Conservation (phyloP, 2,329 filamentous ascomycete genomes). For the Trichoderma oligosporum region DNA sequence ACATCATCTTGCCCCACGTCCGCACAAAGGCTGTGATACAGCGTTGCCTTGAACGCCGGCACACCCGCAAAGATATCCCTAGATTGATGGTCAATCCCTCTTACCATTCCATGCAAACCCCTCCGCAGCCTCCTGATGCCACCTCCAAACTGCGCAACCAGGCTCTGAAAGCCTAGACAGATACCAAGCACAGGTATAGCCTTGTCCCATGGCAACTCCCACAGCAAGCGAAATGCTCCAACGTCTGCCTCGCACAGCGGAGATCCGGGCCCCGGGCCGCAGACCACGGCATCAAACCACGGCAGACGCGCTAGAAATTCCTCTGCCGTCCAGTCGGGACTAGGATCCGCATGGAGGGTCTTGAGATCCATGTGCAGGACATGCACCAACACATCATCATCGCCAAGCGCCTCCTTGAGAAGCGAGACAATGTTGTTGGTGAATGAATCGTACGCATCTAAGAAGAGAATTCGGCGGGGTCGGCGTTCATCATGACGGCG, state of each 20-base stretch:
- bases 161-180: constrained; percentile 83
- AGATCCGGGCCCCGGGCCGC: constrained; percentile 85
- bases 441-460: constrained; percentile 97
- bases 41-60: constrained; percentile 61
- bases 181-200: constrained; percentile 79
- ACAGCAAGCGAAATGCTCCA: constrained; percentile 75
- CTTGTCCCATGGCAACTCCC: constrained; percentile 58
- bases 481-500: constrained; percentile 8
- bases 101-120: constrained; percentile 79
- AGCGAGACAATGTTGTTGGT: constrained; percentile 90
- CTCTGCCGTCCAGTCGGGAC: constrained; percentile 45
- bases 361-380: constrained; percentile 37
- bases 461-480: constrained; percentile 64
- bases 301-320: constrained; percentile 38
- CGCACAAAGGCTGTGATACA: constrained; percentile 67
- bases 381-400: constrained; percentile 57
- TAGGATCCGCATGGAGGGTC: constrained; percentile 63
- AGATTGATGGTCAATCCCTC: constrained; percentile 57
- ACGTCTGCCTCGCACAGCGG: constrained; percentile 70
- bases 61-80: constrained; percentile 63
- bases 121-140: constrained; percentile 62
- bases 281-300: constrained; percentile 78
- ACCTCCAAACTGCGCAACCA: constrained; percentile 66
- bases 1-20: constrained; percentile 50
- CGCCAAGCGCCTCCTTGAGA: constrained; percentile 65